A percentile compares a stretch with the other conserved stretches of the same genome.
phyloP scores from a whole-genome alignment of 768 basidiomycete species.

The Pholiota microspora region DNA sequence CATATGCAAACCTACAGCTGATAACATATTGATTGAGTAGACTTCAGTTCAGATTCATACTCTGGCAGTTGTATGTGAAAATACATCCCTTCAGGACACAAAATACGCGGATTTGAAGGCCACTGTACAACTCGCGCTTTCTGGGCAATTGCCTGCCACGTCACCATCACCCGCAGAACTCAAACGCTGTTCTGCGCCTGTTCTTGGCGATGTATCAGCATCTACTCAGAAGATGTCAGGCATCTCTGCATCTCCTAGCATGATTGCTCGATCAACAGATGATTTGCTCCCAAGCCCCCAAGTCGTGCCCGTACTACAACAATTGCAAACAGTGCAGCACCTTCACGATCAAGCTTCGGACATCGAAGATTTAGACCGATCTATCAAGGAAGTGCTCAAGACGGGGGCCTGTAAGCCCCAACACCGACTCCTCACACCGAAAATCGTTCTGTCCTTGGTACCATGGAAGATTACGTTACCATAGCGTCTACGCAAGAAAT shows the following conservation, averaged over 20 bases:
- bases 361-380: slow-evolving; percentile 47
- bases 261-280: slow-evolving; percentile 17
- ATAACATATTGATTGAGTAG: too few relatives aligned
- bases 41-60: slow-evolving; percentile 26
- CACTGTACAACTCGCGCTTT: slow-evolving; percentile 11
- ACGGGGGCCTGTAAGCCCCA: slow-evolving; percentile 29
- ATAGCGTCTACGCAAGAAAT: slow-evolving; percentile 23
- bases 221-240: slow-evolving; percentile 14
- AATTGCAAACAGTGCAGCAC: slow-evolving; percentile 23
- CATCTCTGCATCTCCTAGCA: slow-evolving; percentile 12
- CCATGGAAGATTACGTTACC: slow-evolving; percentile 18
- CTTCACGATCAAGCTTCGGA: slow-evolving; percentile 47
- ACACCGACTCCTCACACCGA: slow-evolving; percentile 16
- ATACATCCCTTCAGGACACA: slow-evolving; percentile 14
- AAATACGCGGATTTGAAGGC: slow-evolving; percentile 16
- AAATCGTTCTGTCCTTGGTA: slow-evolving; percentile 14
- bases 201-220: slow-evolving; percentile 16
- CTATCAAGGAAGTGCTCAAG: slow-evolving; percentile 52
- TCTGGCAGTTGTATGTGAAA: slow-evolving; percentile 22
- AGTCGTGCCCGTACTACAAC: slow-evolving; percentile 24
- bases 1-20: too few relatives aligned
- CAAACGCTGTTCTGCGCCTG: slow-evolving; percentile 20
- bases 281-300: slow-evolving; percentile 14
- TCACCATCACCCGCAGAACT: neutral
- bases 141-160: neutral